Conservation (phyloP, 768 basidiomycete species). For the Lactarius vividus region DNA sequence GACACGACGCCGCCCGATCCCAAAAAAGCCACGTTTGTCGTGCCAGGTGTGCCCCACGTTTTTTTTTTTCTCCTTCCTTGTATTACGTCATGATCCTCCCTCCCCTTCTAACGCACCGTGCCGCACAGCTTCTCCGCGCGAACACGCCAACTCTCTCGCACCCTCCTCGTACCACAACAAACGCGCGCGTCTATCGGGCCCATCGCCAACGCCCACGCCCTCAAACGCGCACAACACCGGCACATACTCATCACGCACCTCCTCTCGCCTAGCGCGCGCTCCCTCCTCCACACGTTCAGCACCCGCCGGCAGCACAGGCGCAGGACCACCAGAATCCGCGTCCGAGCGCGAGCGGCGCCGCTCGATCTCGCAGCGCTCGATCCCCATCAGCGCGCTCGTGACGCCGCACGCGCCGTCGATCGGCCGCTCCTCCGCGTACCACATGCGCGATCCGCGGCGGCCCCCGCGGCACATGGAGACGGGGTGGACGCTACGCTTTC, state of each 20-base stretch:
- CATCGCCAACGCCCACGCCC: slow-evolving; percentile 36
- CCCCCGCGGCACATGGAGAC: slow-evolving; percentile 59
- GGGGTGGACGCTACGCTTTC: slow-evolving; percentile 58
- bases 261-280: slow-evolving; percentile 31
- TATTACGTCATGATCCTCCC: slow-evolving; percentile 26
- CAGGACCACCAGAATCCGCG: slow-evolving; percentile 5
- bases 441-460: slow-evolving; percentile 78
- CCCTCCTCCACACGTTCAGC: slow-evolving; percentile 34
- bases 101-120: slow-evolving; percentile 9
- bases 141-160: slow-evolving; percentile 44
- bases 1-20: slow-evolving; percentile 67
- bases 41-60: slow-evolving; percentile 46
- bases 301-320: slow-evolving; percentile 13
- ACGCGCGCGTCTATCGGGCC: slow-evolving; percentile 56
- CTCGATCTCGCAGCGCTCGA: slow-evolving; percentile 63
- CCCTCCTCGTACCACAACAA: slow-evolving; percentile 75
- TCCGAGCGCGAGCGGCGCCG: slow-evolving; percentile 29
- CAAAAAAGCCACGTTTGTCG: slow-evolving; percentile 61
- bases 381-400: slow-evolving; percentile 74
- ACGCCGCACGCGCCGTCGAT: slow-evolving; percentile 78
- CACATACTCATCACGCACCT: slow-evolving; percentile 41
- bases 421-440: slow-evolving; percentile 51
- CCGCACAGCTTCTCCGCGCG: slow-evolving; percentile 31
- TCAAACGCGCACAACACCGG: slow-evolving; percentile 46
- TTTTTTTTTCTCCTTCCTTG: not conserved